Evolutionary conservation across 345 rosid species (phyloP), one percentile per base, ranked within the genome.

Genomic region (Psidium friedrichsthalianum): DNA sequence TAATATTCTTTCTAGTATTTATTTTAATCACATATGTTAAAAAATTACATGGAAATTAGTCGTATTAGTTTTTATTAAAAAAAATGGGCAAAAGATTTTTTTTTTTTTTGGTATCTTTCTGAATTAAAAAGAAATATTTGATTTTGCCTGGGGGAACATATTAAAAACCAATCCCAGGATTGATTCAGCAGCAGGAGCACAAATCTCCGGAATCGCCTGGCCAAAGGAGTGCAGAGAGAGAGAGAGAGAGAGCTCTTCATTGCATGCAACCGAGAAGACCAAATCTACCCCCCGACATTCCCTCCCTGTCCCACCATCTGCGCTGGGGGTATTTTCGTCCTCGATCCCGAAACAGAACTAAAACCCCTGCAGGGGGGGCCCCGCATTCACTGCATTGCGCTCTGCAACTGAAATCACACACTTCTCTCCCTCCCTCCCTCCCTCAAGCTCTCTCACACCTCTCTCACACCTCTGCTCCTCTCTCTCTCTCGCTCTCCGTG

Each of bases 11-110:
- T 59, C 4, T n/a, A 59, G 20, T 8, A n/a, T 59, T n/a, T 27
- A n/a, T 59, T n/a, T 13, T 0, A 13, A 29, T 59, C 69, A 6
- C 8, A 6, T 6, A 0, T 1, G 1, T 59, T 14, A 9, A 61
- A 9, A 61, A 27, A 27, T 61, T 61, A 25, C 74, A 61, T 6
- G 40, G 2, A 61, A 27, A 61, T 1, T 2, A 29, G 7, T 0
- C 6, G 0, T 13, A 27, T 16, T n/a, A 27, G 6, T 12, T 52
- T 52, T 52, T 2, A 2, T 13, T 13, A 52, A 29, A 29, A 14
- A 13, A 14, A 14, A 27, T 18, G 74, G 42, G 74, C 1, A 36
- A 27, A 61, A 61, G 40, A 15, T 36, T 36, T 36, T 36, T 36
- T 36, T 2, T 36, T 36, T 2, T 36, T 36, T 36, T 36, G 36